Evolutionary conservation across 148 eudicot genomes (phyloP).

Genomic region (Salicornia ramosissima): DNA sequence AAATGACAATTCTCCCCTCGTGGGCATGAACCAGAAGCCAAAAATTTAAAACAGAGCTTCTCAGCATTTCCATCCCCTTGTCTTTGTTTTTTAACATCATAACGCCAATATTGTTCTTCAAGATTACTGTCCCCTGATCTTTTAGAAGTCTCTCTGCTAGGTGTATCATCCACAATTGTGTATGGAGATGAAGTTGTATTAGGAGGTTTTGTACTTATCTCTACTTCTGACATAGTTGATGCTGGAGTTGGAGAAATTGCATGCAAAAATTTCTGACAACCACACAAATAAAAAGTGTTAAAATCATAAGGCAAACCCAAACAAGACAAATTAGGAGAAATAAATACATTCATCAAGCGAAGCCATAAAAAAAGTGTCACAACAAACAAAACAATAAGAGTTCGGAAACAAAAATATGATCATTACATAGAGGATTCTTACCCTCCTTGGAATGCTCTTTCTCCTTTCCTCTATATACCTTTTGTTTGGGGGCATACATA

Average conservation of each 20-base stretch:
- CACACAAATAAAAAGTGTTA: constrained; percentile 19
- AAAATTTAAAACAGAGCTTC: constrained; percentile 71
- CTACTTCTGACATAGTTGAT: constrained; percentile 69
- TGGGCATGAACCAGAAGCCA: constrained; percentile 80
- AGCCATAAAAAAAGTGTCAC: neutral
- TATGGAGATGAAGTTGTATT: constrained; percentile 72
- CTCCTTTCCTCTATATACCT: neutral
- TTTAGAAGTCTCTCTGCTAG: constrained; percentile 41
- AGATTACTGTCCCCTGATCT: constrained; percentile 45
- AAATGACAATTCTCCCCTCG: constrained; percentile 83
- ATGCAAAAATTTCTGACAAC: constrained; percentile 83
- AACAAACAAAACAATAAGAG: neutral
- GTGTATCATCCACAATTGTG: constrained; percentile 29
- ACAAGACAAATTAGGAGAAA: neutral
- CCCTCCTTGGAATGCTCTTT: no score
- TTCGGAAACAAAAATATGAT: neutral
- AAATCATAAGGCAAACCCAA: constrained; percentile 15
- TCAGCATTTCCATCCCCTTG: constrained; percentile 53
- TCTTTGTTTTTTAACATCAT: constrained; percentile 78
- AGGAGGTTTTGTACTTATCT: constrained; percentile 60
- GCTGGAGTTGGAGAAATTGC: constrained; percentile 96
- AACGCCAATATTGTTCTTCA: constrained; percentile 91
- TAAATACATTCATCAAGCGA: neutral
- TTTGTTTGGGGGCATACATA: neutral
- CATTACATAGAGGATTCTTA: neutral